A percentile compares a stretch with the other conserved stretches of the same genome.
Conservation (phyloP, 805 yeast genomes). For the Lipomyces lipofer region DNA sequence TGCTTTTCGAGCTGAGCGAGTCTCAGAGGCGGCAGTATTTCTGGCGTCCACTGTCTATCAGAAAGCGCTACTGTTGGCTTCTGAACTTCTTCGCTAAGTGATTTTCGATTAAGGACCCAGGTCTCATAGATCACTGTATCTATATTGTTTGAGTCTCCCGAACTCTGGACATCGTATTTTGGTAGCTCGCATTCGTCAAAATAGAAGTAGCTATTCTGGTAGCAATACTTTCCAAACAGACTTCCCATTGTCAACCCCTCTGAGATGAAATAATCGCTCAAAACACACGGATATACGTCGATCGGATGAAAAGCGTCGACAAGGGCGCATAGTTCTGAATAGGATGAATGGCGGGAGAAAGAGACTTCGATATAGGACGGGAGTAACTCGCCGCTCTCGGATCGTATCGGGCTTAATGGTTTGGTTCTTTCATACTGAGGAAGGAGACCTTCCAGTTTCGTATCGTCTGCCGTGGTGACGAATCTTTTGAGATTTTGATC, state of each 20-base stretch:
- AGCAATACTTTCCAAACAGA: conserved; percentile 45
- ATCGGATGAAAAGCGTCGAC: conserved; percentile 43
- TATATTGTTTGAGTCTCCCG: too few species aligned
- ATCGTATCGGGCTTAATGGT: conserved; percentile 39
- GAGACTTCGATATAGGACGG: conserved; percentile 44
- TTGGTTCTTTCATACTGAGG: not conserved
- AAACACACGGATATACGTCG: conserved; percentile 50
- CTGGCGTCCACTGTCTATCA: too few species aligned
- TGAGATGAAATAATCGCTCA: conserved; percentile 41
- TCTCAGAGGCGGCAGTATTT: too few species aligned
- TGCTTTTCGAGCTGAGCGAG: too few species aligned
- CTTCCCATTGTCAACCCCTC: conserved; percentile 45
- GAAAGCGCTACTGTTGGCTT: too few species aligned
- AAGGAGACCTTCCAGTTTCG: not conserved
- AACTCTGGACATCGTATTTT: too few species aligned
- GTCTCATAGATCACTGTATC: too few species aligned
- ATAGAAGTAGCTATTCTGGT: conserved; percentile 18
- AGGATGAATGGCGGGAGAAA: conserved; percentile 53
- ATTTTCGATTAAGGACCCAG: too few species aligned
- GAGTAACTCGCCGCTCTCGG: conserved; percentile 38
- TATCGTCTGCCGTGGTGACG: not conserved
- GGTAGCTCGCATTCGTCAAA: too few species aligned
- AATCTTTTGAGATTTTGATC: not conserved
- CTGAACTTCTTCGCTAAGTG: too few species aligned
- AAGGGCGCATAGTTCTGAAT: conserved; percentile 43